Percentiles rank a stretch among this genome's conserved stretches.
Evolutionary conservation across 768 basidiomycete species (phyloP).

Genomic region (Suillus bovinus): DNA sequence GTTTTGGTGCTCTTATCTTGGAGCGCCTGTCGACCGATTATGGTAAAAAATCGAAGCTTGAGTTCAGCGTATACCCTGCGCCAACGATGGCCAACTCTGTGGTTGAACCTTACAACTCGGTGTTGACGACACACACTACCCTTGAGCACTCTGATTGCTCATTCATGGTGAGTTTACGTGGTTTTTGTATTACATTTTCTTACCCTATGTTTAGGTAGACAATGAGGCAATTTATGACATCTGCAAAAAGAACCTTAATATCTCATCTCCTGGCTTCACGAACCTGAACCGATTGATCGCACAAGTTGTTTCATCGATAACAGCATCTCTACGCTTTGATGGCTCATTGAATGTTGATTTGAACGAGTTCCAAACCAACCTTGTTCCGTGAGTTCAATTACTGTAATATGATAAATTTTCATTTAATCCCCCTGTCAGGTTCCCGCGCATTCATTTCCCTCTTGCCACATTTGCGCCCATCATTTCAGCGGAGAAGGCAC

Average conservation of each 20-base stretch:
- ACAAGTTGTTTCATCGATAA: conserved; percentile 97
- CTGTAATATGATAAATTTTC: neutral
- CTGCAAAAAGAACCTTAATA: conserved; percentile 88
- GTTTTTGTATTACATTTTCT: conserved; percentile 12
- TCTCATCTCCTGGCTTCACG: conserved; percentile 84
- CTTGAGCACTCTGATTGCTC: conserved; percentile 99
- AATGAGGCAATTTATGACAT: conserved; percentile 81
- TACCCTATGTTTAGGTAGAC: conserved; percentile 51
- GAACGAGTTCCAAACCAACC: conserved; percentile 99
- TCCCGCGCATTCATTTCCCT: conserved; percentile 99
- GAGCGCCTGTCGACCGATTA: conserved; percentile 97
- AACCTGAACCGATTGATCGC: conserved; percentile 98
- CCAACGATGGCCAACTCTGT: conserved; percentile 92
- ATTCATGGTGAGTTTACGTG: conserved; percentile 74
- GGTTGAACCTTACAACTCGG: conserved; percentile 97
- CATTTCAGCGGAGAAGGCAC: conserved; percentile 90
- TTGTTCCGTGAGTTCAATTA: conserved; percentile 78
- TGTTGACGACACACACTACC: conserved; percentile 96
- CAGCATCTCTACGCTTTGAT: conserved; percentile 79
- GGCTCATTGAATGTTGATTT: conserved; percentile 69
- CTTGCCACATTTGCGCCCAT: conserved; percentile 96
- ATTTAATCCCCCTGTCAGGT: conserved; percentile 43
- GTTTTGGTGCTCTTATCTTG: conserved; percentile 94
- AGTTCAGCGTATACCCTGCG: conserved; percentile 96
- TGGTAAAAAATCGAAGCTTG: conserved; percentile 98